Conservation (phyloP, 1,284 basidiomycete genomes). For the Inonotus hispidus region DNA sequence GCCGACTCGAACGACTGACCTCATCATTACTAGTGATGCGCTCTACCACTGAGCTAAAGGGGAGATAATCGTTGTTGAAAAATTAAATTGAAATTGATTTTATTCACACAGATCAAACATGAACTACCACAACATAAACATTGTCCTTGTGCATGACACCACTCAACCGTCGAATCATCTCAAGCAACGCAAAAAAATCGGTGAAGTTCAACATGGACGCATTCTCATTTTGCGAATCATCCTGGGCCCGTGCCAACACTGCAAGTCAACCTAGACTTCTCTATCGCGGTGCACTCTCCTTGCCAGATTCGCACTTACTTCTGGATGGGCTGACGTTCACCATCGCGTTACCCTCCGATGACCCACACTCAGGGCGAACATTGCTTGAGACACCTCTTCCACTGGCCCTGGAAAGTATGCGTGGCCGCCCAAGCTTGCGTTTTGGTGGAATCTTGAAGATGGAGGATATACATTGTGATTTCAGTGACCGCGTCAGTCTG, state of each 20-base stretch:
- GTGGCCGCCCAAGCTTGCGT: slow-evolving; percentile 59
- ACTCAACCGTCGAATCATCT: no score
- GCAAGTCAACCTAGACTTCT: slow-evolving; percentile 42
- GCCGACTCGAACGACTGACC: slow-evolving; percentile 21
- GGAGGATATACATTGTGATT: slow-evolving; percentile 54
- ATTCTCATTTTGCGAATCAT: background rate
- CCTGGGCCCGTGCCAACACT: background rate
- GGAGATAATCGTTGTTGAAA: background rate
- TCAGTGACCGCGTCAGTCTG: slow-evolving; percentile 55
- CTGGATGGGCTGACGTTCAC: slow-evolving; percentile 72
- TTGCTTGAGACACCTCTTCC: slow-evolving; percentile 65
- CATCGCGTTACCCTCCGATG: slow-evolving; percentile 32
- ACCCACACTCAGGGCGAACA: slow-evolving; percentile 31
- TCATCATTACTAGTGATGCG: slow-evolving; percentile 21
- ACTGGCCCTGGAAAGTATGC: slow-evolving; percentile 73
- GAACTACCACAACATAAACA: no score
- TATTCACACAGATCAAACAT: no score
- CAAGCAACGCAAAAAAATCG: no score
- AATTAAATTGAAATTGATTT: no score
- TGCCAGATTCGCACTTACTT: slow-evolving; percentile 64
- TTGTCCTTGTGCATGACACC: no score
- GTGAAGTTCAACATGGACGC: background rate
- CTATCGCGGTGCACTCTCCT: slow-evolving; percentile 69
- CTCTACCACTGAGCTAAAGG: slow-evolving; percentile 20
- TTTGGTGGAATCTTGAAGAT: slow-evolving; percentile 51